These are phyloP conservation scores for Lactarius deliciosus DNA, from an alignment of 768 basidiomycete genomes.

Conservation along the genomic window DNA sequence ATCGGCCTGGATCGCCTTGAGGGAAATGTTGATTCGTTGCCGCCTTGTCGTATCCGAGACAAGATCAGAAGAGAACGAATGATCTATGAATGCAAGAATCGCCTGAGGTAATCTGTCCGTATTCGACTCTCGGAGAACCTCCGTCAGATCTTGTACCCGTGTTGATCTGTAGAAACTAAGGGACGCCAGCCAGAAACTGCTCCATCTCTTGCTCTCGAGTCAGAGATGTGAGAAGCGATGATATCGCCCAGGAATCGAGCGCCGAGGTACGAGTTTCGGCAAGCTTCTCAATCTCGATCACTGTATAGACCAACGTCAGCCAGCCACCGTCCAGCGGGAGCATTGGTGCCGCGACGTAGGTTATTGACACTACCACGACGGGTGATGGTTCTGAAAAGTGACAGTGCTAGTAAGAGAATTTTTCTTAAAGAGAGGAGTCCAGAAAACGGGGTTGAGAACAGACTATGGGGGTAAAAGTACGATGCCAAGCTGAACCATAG, in stretches of 20 bases:
- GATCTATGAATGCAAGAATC: constrained; percentile 14
- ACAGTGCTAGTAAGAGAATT: background rate
- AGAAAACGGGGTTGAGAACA: constrained; percentile 15
- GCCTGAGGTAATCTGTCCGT: constrained; percentile 7
- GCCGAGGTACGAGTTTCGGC: background rate
- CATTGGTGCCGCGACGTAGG: background rate
- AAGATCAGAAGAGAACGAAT: constrained; percentile 9
- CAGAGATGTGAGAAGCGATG: background rate
- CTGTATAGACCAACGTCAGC: constrained; percentile 1
- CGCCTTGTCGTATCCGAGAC: background rate
- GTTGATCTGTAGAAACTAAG: constrained; percentile 16
- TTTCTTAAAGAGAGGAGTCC: constrained; percentile 5
- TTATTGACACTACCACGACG: background rate
- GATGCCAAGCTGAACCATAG: constrained; percentile 12
- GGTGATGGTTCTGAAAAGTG: background rate
- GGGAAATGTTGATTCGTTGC: background rate
- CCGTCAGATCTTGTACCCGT: constrained; percentile 4
- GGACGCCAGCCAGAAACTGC: constrained; percentile 16
- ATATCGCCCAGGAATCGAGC: constrained; percentile 9
- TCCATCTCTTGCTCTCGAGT: constrained; percentile 14
- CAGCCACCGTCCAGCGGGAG: background rate
- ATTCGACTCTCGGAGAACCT: constrained; percentile 2
- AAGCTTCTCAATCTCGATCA: constrained; percentile 10
- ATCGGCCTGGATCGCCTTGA: constrained; percentile 7
- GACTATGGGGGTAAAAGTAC: background rate